Evolutionary conservation across 306 rosid species (phyloP).

Genomic region (Castanopsis chinensis): DNA sequence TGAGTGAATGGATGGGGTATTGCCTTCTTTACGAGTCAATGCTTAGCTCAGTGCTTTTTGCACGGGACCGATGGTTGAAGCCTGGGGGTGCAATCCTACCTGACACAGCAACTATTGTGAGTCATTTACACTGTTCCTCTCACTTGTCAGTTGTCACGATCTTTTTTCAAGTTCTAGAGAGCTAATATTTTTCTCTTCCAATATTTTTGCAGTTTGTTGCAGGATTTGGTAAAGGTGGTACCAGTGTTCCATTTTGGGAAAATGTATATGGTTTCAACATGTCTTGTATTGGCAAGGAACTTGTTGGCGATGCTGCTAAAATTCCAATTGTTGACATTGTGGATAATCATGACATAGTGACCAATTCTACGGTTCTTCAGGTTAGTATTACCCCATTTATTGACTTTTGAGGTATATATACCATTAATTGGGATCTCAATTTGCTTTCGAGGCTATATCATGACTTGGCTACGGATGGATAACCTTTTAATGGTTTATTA

Average conservation of each 20-base stretch:
- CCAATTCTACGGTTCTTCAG: constrained; percentile 66
- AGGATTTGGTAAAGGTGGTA: constrained; percentile 89
- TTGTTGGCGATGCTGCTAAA: constrained; percentile 61
- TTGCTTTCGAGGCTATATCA: background rate
- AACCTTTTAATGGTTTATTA: no score
- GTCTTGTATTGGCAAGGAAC: constrained; percentile 86
- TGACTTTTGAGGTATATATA: background rate
- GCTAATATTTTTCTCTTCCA: constrained; percentile 22
- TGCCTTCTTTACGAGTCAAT: constrained; percentile 91
- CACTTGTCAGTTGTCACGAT: background rate
- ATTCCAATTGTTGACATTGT: constrained; percentile 80
- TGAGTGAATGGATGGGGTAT: constrained; percentile 99
- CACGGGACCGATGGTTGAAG: constrained; percentile 89
- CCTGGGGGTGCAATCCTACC: constrained; percentile 97
- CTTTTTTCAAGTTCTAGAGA: background rate
- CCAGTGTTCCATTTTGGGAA: constrained; percentile 96
- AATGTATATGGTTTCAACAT: constrained; percentile 72
- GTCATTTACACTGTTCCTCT: constrained; percentile 22
- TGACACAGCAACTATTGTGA: constrained; percentile 89
- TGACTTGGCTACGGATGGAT: no score
- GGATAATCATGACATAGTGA: constrained; percentile 69
- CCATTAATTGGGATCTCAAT: background rate
- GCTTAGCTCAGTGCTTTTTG: constrained; percentile 91
- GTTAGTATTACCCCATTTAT: constrained; percentile 40
- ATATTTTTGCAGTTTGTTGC: constrained; percentile 89